Percentiles rank a stretch among this genome's conserved stretches.
These are phyloP conservation scores for Sarcomyxa edulis DNA, from an alignment of 768 basidiomycete genomes.

Conservation along the genomic window DNA sequence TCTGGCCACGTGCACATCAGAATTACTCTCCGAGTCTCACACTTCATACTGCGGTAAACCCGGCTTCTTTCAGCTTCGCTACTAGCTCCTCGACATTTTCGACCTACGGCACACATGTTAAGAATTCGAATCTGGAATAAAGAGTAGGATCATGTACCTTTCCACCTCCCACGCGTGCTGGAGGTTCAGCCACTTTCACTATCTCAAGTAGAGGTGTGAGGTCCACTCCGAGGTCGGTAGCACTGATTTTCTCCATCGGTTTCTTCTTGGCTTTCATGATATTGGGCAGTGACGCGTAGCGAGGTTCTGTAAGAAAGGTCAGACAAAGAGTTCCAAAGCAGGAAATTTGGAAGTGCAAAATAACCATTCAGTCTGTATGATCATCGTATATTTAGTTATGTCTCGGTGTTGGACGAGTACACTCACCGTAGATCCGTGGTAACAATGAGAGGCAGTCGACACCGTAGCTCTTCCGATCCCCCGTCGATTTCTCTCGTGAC, in stretches of 20 bases:
- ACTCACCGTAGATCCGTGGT: constrained; percentile 90
- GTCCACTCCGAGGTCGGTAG: constrained; percentile 80
- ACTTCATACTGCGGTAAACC: constrained; percentile 41
- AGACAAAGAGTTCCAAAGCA: background rate
- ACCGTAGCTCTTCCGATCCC: constrained; percentile 78
- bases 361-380: constrained; percentile 66
- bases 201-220: constrained; percentile 80
- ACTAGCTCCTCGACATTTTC: constrained; percentile 86
- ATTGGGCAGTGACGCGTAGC: constrained; percentile 95
- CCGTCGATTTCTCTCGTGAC: constrained; percentile 94
- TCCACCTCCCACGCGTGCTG: constrained; percentile 83
- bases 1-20: too few species aligned
- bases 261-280: constrained; percentile 99
- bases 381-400: constrained; percentile 1
- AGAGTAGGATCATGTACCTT: constrained; percentile 50
- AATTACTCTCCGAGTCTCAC: too few species aligned
- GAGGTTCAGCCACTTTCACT: constrained; percentile 84
- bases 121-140: background rate
- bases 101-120: background rate
- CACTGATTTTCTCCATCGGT: constrained; percentile 76
- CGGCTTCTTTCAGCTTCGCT: constrained; percentile 84
- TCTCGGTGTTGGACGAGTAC: background rate
- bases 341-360: background rate
- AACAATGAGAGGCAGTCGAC: constrained; percentile 76
- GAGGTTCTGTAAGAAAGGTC: constrained; percentile 58